These are phyloP conservation scores for Moniliophthora roreri DNA, from an alignment of 1,284 basidiomycete species.

Conservation along the genomic window DNA sequence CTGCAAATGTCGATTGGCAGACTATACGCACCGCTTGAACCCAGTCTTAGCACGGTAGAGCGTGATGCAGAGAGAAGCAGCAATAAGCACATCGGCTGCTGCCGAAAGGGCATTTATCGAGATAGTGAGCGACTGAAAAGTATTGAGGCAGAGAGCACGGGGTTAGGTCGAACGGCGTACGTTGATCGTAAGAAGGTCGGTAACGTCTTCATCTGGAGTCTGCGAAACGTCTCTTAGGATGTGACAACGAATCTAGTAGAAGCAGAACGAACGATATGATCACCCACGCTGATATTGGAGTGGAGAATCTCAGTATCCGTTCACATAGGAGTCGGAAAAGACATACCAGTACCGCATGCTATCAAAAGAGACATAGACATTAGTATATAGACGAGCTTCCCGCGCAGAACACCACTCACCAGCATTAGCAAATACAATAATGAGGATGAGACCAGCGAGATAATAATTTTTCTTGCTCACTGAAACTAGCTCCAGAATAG, in stretches of 20 bases:
- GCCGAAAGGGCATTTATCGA: conserved; percentile 16
- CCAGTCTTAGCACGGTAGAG: conserved; percentile 33
- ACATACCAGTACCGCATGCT: conserved; percentile 15
- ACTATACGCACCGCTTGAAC: conserved; percentile 28
- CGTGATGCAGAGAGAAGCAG: conserved; percentile 31
- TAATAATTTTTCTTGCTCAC: conserved; percentile 15
- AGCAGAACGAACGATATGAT: conserved; percentile 13
- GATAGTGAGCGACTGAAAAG: conserved; percentile 13
- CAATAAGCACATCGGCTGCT: conserved; percentile 32
- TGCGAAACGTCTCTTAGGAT: background rate
- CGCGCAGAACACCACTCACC: conserved; percentile 8
- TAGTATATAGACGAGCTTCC: background rate
- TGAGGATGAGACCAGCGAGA: conserved; percentile 8
- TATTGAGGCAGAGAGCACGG: background rate
- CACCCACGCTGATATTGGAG: conserved; percentile 12
- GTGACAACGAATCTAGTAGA: background rate
- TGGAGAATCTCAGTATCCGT: background rate
- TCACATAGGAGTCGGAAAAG: background rate
- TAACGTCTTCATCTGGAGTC: conserved; percentile 13
- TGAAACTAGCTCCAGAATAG: background rate
- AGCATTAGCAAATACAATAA: conserved; percentile 11
- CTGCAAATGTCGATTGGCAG: background rate
- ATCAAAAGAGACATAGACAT: background rate
- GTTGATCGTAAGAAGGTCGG: conserved; percentile 12
- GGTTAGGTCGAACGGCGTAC: conserved; percentile 1